Evolutionary conservation across 108 stramenopile species (phyloP), one percentile per base, ranked within the genome.

Genomic region (Aurantiochytrium sp.): DNA sequence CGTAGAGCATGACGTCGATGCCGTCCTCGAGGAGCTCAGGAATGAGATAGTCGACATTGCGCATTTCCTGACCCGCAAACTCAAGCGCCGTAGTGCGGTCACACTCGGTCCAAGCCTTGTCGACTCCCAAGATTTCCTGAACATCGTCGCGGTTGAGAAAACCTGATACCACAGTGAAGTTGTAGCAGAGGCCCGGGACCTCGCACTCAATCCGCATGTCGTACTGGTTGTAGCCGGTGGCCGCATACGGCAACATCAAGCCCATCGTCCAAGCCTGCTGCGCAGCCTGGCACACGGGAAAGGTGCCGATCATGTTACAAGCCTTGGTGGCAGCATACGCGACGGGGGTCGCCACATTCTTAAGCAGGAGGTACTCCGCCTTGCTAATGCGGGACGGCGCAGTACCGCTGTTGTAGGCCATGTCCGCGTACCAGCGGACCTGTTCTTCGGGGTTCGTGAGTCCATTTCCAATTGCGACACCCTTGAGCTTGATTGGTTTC

Each of bases 401-500:
- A 35, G 72, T 90, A 4, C 76, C 23, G 57, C 88, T 47, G 89
- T 98, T 96, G 89, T 89, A 95, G 4, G 95, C 98, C 97, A 98
- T 97, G 89, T 97, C 95, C 18, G 98, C 93, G 90, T 98, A 98
- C 89, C 91, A 93, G 5, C 23, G 45, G 91, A 98, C 98, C 90
- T 99, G 99, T 14, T 93, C 93, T 83, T 94, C 95, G 4, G 98
- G 97, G 88, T 96, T 90, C n/a, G 97, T 98, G 8, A 98, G 92
- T 4, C 97, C 97, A 92, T 99, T 99, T 5, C 99, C 99, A 83
- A 99, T 94, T 53, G 96, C 97, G 45, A 99, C 58, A 44, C 99
- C 99, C 64, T 90, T 91, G 18, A 98, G 91, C 89, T 96, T 96
- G 58, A 98, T 88, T 8, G 87, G 28, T 29, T 94, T 91, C 25